These are phyloP conservation scores for Backusella tarrabulga DNA, from an alignment of 192 early-diverging fungal genomes.

Conservation along the genomic window DNA sequence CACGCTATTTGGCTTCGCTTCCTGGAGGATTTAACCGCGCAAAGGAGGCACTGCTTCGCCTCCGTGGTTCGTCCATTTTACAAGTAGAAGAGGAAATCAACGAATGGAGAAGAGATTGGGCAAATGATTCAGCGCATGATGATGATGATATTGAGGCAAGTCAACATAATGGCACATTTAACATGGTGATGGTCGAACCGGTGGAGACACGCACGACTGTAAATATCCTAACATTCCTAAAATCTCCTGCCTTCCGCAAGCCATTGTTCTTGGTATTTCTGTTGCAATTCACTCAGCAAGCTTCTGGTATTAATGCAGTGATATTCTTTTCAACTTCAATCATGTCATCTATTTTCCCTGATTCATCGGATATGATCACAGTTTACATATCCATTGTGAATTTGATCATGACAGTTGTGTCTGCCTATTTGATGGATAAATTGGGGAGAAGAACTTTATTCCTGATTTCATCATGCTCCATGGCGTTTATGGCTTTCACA, in stretches of 20 bases:
- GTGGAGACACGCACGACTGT: conserved; percentile 17
- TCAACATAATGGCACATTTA: neutral
- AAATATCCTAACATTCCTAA: conserved; percentile 41
- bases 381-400: conserved; percentile 79
- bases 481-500: conserved; percentile 56
- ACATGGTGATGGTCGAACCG: neutral
- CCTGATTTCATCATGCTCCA: conserved; percentile 56
- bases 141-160: neutral
- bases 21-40: conserved; percentile 51
- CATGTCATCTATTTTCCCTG: conserved; percentile 60
- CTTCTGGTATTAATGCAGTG: conserved; percentile 88
- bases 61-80: conserved; percentile 48
- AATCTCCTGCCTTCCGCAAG: conserved; percentile 51
- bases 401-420: conserved; percentile 68
- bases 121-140: conserved; percentile 18
- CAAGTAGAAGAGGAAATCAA: conserved; percentile 54
- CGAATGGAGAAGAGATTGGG: conserved; percentile 42
- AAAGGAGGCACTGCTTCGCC: conserved; percentile 48
- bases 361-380: conserved; percentile 68
- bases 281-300: conserved; percentile 81
- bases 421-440: conserved; percentile 73
- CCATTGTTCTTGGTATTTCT: conserved; percentile 65
- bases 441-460: conserved; percentile 70
- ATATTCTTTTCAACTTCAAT: conserved; percentile 85
- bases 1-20: conserved; percentile 60